Evolutionary conservation across 208 protist species (phyloP).

Genomic region (Crithidia mellificae): DNA sequence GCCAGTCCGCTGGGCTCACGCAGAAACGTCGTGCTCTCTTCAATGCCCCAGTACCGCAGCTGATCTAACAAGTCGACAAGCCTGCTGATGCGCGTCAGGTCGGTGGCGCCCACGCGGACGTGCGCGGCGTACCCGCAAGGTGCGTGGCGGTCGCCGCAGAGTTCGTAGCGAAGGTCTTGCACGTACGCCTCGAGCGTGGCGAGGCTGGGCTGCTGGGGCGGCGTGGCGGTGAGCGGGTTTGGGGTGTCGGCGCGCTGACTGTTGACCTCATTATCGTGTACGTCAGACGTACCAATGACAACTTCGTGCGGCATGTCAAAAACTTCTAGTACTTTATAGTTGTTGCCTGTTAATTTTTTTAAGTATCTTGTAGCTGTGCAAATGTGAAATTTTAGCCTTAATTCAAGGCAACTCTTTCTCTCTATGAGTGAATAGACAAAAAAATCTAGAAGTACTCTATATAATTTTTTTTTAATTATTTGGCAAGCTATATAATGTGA

Average conservation of each 20-base stretch:
- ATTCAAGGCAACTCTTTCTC: no score
- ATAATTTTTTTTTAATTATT: no score
- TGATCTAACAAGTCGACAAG: constrained; percentile 62
- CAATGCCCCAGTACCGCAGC: constrained; percentile 71
- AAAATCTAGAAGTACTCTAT: no score
- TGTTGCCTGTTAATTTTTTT: not conserved
- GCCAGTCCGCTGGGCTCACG: constrained; percentile 60
- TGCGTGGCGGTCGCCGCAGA: constrained; percentile 22
- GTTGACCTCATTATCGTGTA: not conserved
- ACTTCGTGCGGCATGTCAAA: constrained; percentile 14
- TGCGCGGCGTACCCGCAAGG: constrained; percentile 18
- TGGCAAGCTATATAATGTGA: no score
- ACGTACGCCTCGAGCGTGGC: constrained; percentile 30
- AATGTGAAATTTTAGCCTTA: not conserved
- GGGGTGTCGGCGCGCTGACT: no score
- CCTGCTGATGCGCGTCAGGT: constrained; percentile 35
- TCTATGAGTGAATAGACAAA: no score
- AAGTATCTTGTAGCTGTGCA: not conserved
- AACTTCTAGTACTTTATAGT: no score
- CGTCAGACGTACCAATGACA: constrained; percentile 8
- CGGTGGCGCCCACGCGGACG: constrained; percentile 24
- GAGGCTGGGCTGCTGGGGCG: constrained; percentile 7
- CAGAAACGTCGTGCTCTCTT: constrained; percentile 57
- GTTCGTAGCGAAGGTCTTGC: constrained; percentile 24
- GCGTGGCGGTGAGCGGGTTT: no score